Conservation (phyloP, 1,284 basidiomycete genomes). For the Microbotryum lychnidis-dioicae region DNA sequence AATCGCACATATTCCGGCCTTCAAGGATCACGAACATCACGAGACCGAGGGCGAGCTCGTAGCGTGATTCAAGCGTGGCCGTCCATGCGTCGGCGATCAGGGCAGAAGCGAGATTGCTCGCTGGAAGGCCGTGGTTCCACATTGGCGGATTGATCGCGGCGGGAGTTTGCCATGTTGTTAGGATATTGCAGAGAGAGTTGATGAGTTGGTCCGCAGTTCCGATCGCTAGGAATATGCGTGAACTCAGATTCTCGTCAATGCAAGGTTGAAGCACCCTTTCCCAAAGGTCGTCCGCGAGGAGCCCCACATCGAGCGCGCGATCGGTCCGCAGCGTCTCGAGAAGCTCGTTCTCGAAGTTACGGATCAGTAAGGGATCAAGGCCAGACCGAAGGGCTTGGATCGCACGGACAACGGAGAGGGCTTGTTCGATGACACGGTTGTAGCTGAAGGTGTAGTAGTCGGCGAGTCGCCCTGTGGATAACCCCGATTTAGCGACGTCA, state of each 20-base stretch:
- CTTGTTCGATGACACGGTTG: not conserved
- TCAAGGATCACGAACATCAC: constrained; percentile 40
- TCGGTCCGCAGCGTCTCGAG: constrained; percentile 14
- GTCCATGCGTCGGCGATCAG: constrained; percentile 37
- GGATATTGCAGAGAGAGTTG: no score
- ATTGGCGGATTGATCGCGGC: not conserved
- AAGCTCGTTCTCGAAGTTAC: constrained; percentile 27
- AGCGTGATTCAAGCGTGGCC: constrained; percentile 35
- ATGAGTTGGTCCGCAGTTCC: no score
- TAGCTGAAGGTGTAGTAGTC: not conserved
- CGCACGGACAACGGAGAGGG: constrained; percentile 30
- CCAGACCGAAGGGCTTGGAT: constrained; percentile 6
- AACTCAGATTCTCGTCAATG: constrained; percentile 24
- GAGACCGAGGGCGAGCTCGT: constrained; percentile 37
- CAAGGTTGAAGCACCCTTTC: constrained; percentile 36
- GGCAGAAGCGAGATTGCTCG: constrained; percentile 38
- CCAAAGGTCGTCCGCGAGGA: constrained; percentile 31
- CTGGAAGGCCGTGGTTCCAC: not conserved
- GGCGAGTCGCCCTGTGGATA: not conserved
- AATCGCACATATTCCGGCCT: constrained; percentile 24
- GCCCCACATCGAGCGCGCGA: constrained; percentile 20
- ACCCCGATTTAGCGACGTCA: constrained; percentile 1
- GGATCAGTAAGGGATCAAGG: not conserved
- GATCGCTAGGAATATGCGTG: not conserved
- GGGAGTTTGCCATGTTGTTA: not conserved